Percentiles rank a stretch among this genome's conserved stretches.
phyloP scores from a whole-genome alignment of 257 asterid genomes.

The Primulina huaijiensis region DNA sequence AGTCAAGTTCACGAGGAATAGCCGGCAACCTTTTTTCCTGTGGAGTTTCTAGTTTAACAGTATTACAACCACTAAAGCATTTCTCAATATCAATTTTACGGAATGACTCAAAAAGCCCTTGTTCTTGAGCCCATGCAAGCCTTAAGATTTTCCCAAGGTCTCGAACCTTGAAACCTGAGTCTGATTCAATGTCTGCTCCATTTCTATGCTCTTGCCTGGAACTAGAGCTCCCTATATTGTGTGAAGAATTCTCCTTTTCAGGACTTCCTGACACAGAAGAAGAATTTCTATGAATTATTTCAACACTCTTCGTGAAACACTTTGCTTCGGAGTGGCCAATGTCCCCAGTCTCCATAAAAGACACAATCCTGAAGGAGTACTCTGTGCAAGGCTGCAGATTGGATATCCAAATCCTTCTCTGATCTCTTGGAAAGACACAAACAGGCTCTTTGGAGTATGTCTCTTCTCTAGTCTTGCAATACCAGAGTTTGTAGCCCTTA shows the following conservation, averaged over 20 bases:
- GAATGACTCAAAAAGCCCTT: conserved; percentile 52
- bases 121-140: conserved; percentile 64
- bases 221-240: conserved; percentile 52
- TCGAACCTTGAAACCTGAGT: conserved; percentile 76
- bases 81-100: conserved; percentile 39
- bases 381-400: conserved; percentile 80
- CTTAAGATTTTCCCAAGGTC: conserved; percentile 78
- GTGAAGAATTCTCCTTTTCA: conserved; percentile 45
- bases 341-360: conserved; percentile 61
- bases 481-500: conserved; percentile 90
- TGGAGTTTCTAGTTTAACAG: conserved; percentile 42
- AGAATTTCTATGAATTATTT: conserved; percentile 49
- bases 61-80: conserved; percentile 35
- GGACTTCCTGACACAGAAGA: conserved; percentile 31
- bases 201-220: conserved; percentile 38
- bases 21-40: conserved; percentile 41
- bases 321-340: conserved; percentile 81
- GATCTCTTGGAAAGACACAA: conserved; percentile 65
- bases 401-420: conserved; percentile 69
- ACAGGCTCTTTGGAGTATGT: conserved; percentile 61
- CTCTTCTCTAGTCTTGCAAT: conserved; percentile 70
- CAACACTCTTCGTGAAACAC: conserved; percentile 72
- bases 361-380: conserved; percentile 68
- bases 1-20: conserved; percentile 69
- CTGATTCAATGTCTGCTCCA: conserved; percentile 51